Base-by-base conservation (phyloP, 768 basidiomycete species). In the Leccinum ochraceum region DNA sequence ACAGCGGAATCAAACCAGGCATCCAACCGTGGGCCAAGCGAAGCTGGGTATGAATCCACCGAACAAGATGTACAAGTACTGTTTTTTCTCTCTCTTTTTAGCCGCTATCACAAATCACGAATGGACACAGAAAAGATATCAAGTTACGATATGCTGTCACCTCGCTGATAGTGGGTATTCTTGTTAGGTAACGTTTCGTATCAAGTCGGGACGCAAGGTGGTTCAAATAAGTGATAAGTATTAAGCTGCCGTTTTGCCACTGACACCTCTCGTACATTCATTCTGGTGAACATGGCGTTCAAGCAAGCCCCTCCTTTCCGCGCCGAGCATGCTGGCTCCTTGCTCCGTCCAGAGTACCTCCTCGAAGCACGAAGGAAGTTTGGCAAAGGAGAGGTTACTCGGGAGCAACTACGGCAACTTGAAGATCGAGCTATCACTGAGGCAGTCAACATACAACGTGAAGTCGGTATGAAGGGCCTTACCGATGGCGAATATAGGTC, bases 281-380 rank as follows among this genome's bases (percentile, higher is more conserved):
- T 32, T 26, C 28, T 36, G 48, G 36, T 46, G 9, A 59, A 34
- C 5, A 72, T 72, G 68, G n/a, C 50, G 0, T 20, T 57, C 10
- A 72, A 66, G 53, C 67, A 72, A 39, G 56, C 52, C 11, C 79
- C 79, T 4, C 80, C 80, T 34, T 79, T 79, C 70, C 75, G 79
- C 20, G 79, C 80, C 17, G 80, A 81, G 54, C 80, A 80, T 62
- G 60, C 79, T 16, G 80, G 80, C 34, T 80, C 79, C 10, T 67
- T 81, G 39, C 79, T 79, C 58, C 76, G 80, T 9, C 80, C 80
- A 26, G 59, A 62, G 11, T 65, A 71, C 55, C 75, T 81, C 11
- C 76, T 80, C 28, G 65, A 76, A 46, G 76, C 74, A 58, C 72
- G 78, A 26, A 71, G 50, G 39, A 67, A 70, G 37, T 74, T 76